Evolutionary conservation across 768 basidiomycete species (phyloP), one percentile per base, ranked within the genome.

Genomic region (Boletus vermiculosoides): DNA sequence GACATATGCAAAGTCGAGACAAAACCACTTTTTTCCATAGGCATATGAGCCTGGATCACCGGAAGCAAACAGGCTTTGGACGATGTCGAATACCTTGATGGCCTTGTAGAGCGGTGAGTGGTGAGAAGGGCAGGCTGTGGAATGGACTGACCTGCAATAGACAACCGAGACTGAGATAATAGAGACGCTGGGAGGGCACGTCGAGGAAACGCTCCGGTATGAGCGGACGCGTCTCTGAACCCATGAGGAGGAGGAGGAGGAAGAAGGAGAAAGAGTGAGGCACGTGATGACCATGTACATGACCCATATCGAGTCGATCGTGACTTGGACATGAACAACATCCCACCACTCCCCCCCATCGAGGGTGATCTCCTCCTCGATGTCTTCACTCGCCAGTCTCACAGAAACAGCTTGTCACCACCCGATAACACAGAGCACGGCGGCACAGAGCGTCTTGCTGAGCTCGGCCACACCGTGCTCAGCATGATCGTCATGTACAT

Each of bases 131-230:
- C 0, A 5, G 15, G 16, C 7, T 6, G 7, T 0, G 0, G 23
- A 1, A 18, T 0, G 28, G 8, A 61, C 79, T 53, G 60, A 89
- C 92, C 80, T 94, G 92, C 34, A 90, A 77, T 2, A 93, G 77
- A 40, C 86, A 80, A 9, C 87, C 89, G 25, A 93, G 73, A 58
- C 91, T 88, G 44, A 92, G 77, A 60, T 82, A 81, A 65, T 94
- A 92, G 7, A 90, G 80, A 49, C 94, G 80, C 68, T 93, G 90
- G 16, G 90, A 86, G 22, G 90, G 89, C 5, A 85, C 76, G 66
- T 90, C 88, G 31, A 94, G 62, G 66, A 84, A 85, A 54, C 78
- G 80, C 71, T 91, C 87, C 31, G 92, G 83, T 50, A 96, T 85
- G 37, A 89, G 76, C 41, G 92, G 79, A 47, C 63, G 67, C 52